Evolutionary conservation across 257 asterid genomes (phyloP).

Genomic region (Coffea eugenioides): DNA sequence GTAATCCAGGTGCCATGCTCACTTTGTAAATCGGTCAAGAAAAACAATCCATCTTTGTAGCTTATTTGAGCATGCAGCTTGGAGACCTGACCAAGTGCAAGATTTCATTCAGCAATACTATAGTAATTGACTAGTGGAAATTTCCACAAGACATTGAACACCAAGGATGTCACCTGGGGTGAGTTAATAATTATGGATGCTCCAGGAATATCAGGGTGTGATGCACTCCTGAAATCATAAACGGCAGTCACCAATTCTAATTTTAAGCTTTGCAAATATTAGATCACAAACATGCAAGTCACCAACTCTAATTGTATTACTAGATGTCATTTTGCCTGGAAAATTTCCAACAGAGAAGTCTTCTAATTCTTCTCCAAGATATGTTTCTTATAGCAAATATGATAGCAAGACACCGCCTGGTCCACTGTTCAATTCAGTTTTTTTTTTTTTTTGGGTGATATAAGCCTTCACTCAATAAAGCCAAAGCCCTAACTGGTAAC

Average conservation of each 20-base stretch:
- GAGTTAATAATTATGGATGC: slow-evolving; percentile 53
- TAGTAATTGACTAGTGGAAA: not conserved
- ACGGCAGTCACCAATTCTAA: not conserved
- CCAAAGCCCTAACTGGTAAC: too few species aligned
- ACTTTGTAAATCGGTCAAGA: slow-evolving; percentile 69
- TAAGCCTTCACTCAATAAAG: not conserved
- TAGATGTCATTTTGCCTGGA: not conserved
- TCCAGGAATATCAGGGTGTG: slow-evolving; percentile 56
- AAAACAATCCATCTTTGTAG: slow-evolving; percentile 68
- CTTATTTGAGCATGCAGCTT: slow-evolving; percentile 65
- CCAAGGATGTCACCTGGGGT: slow-evolving; percentile 46
- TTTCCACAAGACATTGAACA: not conserved
- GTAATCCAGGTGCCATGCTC: slow-evolving; percentile 82
- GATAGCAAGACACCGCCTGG: not conserved
- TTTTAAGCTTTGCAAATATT: not conserved
- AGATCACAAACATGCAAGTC: not conserved
- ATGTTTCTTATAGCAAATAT: too few species aligned
- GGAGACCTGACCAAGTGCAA: slow-evolving; percentile 47
- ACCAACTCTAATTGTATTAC: not conserved
- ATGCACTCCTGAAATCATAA: slow-evolving; percentile 47
- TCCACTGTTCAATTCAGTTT: not conserved
- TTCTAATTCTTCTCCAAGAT: too few species aligned
- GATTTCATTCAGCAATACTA: not conserved
- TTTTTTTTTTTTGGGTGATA: too few species aligned
- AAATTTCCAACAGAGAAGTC: too few species aligned